phyloP scores from a whole-genome alignment of 306 rosid genomes.

The Pterocarpus macrocarpus region DNA sequence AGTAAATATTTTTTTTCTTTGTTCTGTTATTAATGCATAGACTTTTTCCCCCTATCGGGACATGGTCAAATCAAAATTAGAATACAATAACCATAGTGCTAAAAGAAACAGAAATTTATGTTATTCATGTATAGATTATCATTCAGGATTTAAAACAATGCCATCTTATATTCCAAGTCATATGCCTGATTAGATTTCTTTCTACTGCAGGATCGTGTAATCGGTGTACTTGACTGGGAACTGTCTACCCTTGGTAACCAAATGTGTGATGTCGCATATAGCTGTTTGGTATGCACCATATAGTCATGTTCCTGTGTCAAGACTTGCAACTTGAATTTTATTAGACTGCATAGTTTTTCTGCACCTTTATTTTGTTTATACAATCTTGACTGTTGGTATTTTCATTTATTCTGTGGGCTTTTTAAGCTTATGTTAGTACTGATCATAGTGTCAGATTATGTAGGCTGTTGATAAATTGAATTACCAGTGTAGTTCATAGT shows the following conservation, averaged over 20 bases:
- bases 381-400: conserved; percentile 20
- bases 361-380: conserved; percentile 30
- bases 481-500: conserved; percentile 22
- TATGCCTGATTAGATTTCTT: conserved; percentile 44
- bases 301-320: conserved; percentile 19
- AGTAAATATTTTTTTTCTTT: conserved; percentile 24
- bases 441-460: neutral
- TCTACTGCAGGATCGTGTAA: conserved; percentile 88
- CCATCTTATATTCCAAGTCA: conserved; percentile 37
- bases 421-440: conserved; percentile 18
- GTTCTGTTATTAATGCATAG: conserved; percentile 20
- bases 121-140: conserved; percentile 26
- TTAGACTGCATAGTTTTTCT: conserved; percentile 18
- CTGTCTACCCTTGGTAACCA: conserved; percentile 96
- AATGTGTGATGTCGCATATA: conserved; percentile 93
- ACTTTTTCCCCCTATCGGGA: neutral
- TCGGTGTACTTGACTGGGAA: conserved; percentile 98
- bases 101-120: conserved; percentile 41
- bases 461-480: conserved; percentile 24
- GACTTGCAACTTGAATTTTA: conserved; percentile 1
- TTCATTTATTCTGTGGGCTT: conserved; percentile 24
- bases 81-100: conserved; percentile 21
- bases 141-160: conserved; percentile 25
- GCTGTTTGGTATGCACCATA: conserved; percentile 72
- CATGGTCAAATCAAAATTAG: conserved; percentile 38